phyloP scores from a whole-genome alignment of 2,329 filamentous ascomycete species.

The Orbilia brochopaga region DNA sequence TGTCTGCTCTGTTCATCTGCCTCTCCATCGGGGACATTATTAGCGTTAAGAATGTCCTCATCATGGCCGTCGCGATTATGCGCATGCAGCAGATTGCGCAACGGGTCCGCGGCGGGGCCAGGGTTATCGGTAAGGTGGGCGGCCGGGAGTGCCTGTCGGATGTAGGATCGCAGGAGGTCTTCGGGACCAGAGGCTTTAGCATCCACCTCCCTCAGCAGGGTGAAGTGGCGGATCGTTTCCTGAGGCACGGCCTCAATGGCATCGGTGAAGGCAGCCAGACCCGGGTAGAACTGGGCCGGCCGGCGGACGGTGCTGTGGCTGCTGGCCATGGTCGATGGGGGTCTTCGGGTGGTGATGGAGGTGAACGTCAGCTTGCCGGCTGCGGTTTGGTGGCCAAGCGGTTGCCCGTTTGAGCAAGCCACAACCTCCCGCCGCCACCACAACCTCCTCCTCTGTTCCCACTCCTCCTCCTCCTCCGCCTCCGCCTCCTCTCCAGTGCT shows the following conservation, averaged over 20 bases:
- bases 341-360: neutral
- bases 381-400: neutral
- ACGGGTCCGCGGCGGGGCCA: neutral
- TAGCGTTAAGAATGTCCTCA: neutral
- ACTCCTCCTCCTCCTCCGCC: neutral
- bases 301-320: slow-evolving; percentile 34
- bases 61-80: neutral
- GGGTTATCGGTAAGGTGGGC: slow-evolving; percentile 18
- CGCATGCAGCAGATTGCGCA: slow-evolving; percentile 5
- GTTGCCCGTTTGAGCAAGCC: neutral
- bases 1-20: slow-evolving; percentile 49
- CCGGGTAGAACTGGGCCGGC: slow-evolving; percentile 65
- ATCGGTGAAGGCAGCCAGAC: slow-evolving; percentile 80
- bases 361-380: neutral
- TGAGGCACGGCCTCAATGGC: slow-evolving; percentile 89
- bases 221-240: slow-evolving; percentile 94
- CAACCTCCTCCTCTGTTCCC: neutral
- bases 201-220: slow-evolving; percentile 94
- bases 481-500: slow-evolving; percentile 16
- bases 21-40: slow-evolving; percentile 3
- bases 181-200: slow-evolving; percentile 92
- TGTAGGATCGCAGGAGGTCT: slow-evolving; percentile 76
- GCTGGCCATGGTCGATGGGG: slow-evolving; percentile 13
- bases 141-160: slow-evolving; percentile 65
- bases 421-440: neutral